Evolutionary conservation across 2,329 filamentous ascomycete species (phyloP).

Genomic region (Fusarium abutilonis): DNA sequence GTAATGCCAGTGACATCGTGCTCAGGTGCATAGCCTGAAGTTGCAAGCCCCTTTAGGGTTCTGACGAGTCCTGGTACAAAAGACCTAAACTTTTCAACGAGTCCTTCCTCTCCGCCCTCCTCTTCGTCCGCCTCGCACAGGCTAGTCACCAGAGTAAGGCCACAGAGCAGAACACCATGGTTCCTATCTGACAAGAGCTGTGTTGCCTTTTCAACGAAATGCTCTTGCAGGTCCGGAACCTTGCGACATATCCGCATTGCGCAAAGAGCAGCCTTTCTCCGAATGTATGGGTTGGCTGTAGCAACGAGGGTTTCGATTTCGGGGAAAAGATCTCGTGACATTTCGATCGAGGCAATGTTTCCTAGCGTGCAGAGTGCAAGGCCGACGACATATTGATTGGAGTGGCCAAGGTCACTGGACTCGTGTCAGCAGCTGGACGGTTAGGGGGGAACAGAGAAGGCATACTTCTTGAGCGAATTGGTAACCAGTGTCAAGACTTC

Average conservation of each 20-base stretch:
- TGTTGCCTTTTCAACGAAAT: constrained; percentile 95
- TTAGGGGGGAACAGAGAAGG: constrained; percentile 7
- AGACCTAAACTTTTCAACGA: constrained; percentile 90
- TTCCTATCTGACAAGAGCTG: constrained; percentile 90
- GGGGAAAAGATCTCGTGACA: constrained; percentile 96
- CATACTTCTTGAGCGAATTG: constrained; percentile 96
- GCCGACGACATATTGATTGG: constrained; percentile 98
- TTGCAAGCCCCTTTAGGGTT: constrained; percentile 89
- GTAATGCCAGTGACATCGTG: constrained; percentile 98
- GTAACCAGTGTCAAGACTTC: constrained; percentile 97
- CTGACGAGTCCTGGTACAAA: constrained; percentile 87
- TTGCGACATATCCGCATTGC: constrained; percentile 99
- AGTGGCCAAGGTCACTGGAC: constrained; percentile 88
- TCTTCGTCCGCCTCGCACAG: constrained; percentile 95
- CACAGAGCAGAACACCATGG: constrained; percentile 93
- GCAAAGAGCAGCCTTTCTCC: constrained; percentile 96
- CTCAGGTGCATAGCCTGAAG: constrained; percentile 95
- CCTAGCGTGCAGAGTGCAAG: constrained; percentile 95
- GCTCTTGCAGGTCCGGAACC: constrained; percentile 95
- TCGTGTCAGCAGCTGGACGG: constrained; percentile 29
- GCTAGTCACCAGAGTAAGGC: constrained; percentile 88
- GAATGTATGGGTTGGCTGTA: constrained; percentile 97
- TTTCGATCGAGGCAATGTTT: constrained; percentile 97
- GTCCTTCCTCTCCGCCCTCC: constrained; percentile 87
- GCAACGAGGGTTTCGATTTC: constrained; percentile 93